Evolutionary conservation across 2,329 filamentous ascomycete species (phyloP), one percentile per base, ranked within the genome.

Genomic region (Alternaria viburni): DNA sequence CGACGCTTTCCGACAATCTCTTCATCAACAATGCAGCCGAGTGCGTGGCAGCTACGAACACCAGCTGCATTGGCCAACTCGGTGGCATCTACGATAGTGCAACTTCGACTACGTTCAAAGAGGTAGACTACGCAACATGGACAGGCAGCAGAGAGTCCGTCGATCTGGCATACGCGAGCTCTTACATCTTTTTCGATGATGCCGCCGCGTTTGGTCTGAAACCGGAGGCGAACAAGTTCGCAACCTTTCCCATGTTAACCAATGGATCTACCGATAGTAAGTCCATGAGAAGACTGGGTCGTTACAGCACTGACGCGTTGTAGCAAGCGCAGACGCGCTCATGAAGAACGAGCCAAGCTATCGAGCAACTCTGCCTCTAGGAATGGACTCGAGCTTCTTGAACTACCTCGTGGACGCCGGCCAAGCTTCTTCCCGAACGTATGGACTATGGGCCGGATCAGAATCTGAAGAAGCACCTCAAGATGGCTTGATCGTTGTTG

Each of bases 391-490:
- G 5, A 68, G 62, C 8, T 69, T 69, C 32, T 46, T 68, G 30
- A 68, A 69, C 30, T 56, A 56, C 41, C 63, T 69, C 36, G 65
- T 64, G 12, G 65, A 69, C 13, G 58, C 67, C 12, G 67, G 61
- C 4, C 67, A 69, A 52, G 65, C 67, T 50, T 69, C 67, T n/a
- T 69, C 67, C 6, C 61, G 62, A 30, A 68, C 65, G 4, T 69
- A 65, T 26, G 67, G 67, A 52, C 23, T 69, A 13, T 69, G 67
- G 67, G 65, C 57, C 30, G 67, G 67, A 28, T 69, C 67, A 17
- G 67, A 68, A 51, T 69, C 65, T 4, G 65, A 66, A 44, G 61
- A 58, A 23, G 54, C 67, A 6, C 63, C 67, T 43, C 65, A 69
- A 46, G 65, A 66, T n/a, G 67, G 67, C 45, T 54, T 69, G 36